Evolutionary conservation across 2,329 filamentous ascomycete genomes (phyloP).

Genomic region (Fusarium denticulatum): DNA sequence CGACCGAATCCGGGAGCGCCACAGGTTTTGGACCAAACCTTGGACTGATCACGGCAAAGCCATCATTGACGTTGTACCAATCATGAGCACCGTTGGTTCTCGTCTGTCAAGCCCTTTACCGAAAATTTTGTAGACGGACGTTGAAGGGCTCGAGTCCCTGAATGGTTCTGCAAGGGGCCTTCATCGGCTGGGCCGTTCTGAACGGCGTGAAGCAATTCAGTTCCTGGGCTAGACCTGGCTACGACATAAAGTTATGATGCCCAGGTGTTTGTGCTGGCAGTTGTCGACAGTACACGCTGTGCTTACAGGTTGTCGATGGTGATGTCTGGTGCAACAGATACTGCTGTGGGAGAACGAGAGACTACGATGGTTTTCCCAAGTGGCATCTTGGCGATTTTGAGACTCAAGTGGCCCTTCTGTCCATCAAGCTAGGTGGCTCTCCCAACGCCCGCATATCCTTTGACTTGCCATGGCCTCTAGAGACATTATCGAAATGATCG

Average conservation of each 20-base stretch:
- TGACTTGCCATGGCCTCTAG: neutral
- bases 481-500: neutral
- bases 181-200: slow-evolving; percentile 42
- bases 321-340: neutral
- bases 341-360: neutral
- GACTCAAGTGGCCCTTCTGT: neutral
- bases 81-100: slow-evolving; percentile 4
- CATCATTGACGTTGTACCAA: slow-evolving; percentile 5
- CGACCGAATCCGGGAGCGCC: slow-evolving; percentile 26
- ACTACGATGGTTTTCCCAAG: neutral
- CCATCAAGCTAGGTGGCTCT: neutral
- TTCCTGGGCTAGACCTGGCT: slow-evolving; percentile 44
- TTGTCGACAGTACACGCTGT: neutral
- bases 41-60: slow-evolving; percentile 1
- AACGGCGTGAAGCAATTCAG: slow-evolving; percentile 10
- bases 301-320: neutral
- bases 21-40: slow-evolving; percentile 15
- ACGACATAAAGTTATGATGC: slow-evolving; percentile 46
- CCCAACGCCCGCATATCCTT: neutral
- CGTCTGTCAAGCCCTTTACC: neutral
- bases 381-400: neutral
- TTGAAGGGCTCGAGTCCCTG: slow-evolving; percentile 45
- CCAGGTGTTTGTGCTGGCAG: neutral
- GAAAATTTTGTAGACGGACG: slow-evolving; percentile 49
- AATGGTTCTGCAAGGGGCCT: slow-evolving; percentile 44